phyloP scores from a whole-genome alignment of 768 basidiomycete genomes.

The Chiua virens region DNA sequence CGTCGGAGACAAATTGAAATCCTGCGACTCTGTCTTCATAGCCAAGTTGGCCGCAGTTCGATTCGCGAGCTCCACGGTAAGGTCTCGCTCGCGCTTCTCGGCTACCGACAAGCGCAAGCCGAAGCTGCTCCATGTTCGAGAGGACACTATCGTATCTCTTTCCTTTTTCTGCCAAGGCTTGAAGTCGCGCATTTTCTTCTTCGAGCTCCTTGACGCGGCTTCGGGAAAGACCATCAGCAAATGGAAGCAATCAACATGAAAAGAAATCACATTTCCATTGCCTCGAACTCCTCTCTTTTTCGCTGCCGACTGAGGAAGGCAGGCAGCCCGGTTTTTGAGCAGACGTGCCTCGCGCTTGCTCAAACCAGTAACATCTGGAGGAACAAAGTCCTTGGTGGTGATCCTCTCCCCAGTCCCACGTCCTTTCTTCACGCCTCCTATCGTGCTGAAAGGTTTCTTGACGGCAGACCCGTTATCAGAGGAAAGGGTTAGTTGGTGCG shows the following conservation, averaged over 20 bases:
- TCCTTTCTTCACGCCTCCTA: conserved; percentile 44
- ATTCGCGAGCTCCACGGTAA: conserved; percentile 59
- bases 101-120: conserved; percentile 62
- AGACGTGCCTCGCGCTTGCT: conserved; percentile 89
- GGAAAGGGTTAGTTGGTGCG: conserved; percentile 35
- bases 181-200: conserved; percentile 77
- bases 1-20: conserved; percentile 49
- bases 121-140: conserved; percentile 66
- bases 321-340: conserved; percentile 89
- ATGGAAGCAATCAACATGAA: conserved; percentile 3
- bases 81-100: conserved; percentile 64
- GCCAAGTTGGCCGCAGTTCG: conserved; percentile 34
- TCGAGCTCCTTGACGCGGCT: conserved; percentile 85
- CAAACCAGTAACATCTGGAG: conserved; percentile 85
- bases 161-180: conserved; percentile 53
- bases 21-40: conserved; percentile 61
- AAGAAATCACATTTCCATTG: conserved; percentile 79
- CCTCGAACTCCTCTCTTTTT: conserved; percentile 90
- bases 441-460: conserved; percentile 46
- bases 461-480: conserved; percentile 30
- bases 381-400: conserved; percentile 79
- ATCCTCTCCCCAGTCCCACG: conserved; percentile 49
- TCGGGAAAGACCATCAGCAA: conserved; percentile 21
- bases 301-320: conserved; percentile 90
- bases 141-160: conserved; percentile 41